Base-by-base conservation (phyloP, 768 basidiomycete species). In the Phlebiopsis gigantea region DNA sequence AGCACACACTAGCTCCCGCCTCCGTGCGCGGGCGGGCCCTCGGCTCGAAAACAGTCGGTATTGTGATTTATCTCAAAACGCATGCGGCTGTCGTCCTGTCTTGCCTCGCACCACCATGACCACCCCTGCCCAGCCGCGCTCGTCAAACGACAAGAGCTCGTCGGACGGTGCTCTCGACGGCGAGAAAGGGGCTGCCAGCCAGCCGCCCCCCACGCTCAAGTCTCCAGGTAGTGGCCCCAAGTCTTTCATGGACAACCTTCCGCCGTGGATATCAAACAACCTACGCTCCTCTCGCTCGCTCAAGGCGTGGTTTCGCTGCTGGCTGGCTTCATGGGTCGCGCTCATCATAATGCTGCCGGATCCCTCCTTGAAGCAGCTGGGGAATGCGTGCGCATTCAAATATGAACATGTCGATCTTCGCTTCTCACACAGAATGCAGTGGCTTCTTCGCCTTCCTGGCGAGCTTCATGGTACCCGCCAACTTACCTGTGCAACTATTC, bases 401-500 rank as follows among this genome's bases (percentile, higher is more conserved):
- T 43, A n/a, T n/a, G 17, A 21, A n/a, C 46, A 25, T 46, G 41
- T 15, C 30, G 46, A 43, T 22, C 56, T n/a, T 46, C 19, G 60
- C 31, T 26, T 47, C 29, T 31, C 29, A 25, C 39, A 53, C 21
- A n/a, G 21, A 10, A 30, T 28, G 10, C 42, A 77, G 75, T 5
- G 77, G 72, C 0, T 82, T 80, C 73, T 81, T 82, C 58, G 65
- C 71, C 2, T 44, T 76, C 9, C 62, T 79, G 8, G 61, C 70
- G 2, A 72, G 69, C 55, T 45, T 77, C 55, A 77, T 82, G 65
- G 57, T 80, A 0, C 80, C 82, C 5, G 77, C 81, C 2, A 73
- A 68, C 39, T 67, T 80, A 59, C 79, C 81, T 0, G 62, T 78
- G 17, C 76, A 79, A 53, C 53, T 81, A 3, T 81, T 79, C 62